Evolutionary conservation across 192 early-diverging fungal species (phyloP).

Genomic region (Thamnidium elegans): DNA sequence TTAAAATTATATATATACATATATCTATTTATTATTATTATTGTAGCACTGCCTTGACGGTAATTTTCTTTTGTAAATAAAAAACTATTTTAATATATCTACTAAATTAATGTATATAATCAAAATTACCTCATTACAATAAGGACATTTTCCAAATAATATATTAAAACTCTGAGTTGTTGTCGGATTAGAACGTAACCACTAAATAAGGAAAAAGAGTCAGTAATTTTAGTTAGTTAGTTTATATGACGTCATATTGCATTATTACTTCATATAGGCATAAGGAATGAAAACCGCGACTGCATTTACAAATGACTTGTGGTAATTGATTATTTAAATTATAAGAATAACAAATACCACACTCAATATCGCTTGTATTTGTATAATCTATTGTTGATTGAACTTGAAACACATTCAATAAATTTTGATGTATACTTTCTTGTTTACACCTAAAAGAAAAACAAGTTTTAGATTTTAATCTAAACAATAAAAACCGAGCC

Average conservation of each 20-base stretch:
- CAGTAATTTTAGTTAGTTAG: not conserved
- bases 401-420: conserved; percentile 1
- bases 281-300: conserved; percentile 15
- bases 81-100: no score
- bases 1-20: not conserved
- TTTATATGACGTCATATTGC: not conserved
- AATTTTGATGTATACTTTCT: not conserved
- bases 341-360: conserved; percentile 32
- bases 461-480: not conserved
- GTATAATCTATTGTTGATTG: not conserved
- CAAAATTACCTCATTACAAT: conserved; percentile 29
- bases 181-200: conserved; percentile 19
- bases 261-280: conserved; percentile 23
- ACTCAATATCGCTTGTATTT: conserved; percentile 17
- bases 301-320: conserved; percentile 15
- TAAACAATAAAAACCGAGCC: no score
- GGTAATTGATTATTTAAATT: conserved; percentile 16
- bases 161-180: conserved; percentile 24
- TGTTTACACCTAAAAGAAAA: not conserved
- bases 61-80: no score
- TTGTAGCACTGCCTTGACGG: no score
- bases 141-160: conserved; percentile 30
- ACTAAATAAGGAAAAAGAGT: conserved; percentile 1
- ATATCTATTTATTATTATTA: no score
- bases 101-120: no score